phyloP scores from a whole-genome alignment of 805 yeast species.

The Yarrowia yakushimensis region DNA sequence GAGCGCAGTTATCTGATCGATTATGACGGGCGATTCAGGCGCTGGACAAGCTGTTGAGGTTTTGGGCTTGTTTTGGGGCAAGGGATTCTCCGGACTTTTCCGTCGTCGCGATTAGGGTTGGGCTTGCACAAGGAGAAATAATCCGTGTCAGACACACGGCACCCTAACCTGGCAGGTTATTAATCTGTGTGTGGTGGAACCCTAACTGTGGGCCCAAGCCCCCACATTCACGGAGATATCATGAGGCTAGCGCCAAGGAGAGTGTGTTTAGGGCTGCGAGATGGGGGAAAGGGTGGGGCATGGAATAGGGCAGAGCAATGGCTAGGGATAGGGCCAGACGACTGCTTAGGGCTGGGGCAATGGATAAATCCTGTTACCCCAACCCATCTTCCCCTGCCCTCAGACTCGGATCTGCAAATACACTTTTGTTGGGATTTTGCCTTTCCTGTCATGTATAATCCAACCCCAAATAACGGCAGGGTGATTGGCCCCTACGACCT shows the following conservation, averaged over 20 bases:
- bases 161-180: slow-evolving; percentile 17
- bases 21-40: neutral
- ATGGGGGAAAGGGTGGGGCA: neutral
- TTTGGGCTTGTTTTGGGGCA: neutral
- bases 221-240: slow-evolving; percentile 6
- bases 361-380: neutral
- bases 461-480: neutral
- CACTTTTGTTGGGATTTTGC: slow-evolving; percentile 18
- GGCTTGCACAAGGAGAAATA: neutral
- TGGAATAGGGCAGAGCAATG: too few species aligned
- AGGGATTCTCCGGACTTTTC: slow-evolving; percentile 7
- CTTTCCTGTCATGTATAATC: slow-evolving; percentile 23
- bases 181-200: too few species aligned
- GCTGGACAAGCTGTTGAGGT: neutral
- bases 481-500: slow-evolving; percentile 1
- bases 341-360: neutral
- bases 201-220: neutral
- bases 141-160: slow-evolving; percentile 16
- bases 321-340: neutral
- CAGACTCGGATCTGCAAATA: slow-evolving; percentile 21
- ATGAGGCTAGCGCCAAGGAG: too few species aligned
- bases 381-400: neutral
- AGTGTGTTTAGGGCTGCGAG: too few species aligned
- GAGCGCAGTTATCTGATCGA: neutral
- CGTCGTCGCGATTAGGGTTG: slow-evolving; percentile 15